phyloP scores from a whole-genome alignment of 2,329 filamentous ascomycete species.

The Neofusicoccum sp. region DNA sequence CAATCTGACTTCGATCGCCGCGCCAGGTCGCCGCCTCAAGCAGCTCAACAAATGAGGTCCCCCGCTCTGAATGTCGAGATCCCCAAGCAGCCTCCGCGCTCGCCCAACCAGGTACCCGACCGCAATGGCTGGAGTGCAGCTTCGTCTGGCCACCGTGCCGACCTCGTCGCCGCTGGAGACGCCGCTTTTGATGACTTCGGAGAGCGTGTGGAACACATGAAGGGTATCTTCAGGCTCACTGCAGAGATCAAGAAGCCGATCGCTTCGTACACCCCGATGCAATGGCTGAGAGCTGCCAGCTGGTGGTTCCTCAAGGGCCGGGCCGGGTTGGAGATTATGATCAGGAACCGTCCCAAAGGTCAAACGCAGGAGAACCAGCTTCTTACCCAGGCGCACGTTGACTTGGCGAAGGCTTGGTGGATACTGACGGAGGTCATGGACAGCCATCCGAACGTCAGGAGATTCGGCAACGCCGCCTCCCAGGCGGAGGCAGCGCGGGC shows the following conservation, averaged over 20 bases:
- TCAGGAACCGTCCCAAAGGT: conserved; percentile 64
- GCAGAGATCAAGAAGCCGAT: conserved; percentile 73
- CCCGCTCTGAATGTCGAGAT: conserved; percentile 20
- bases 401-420: conserved; percentile 86
- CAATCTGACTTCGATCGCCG: conserved; percentile 19
- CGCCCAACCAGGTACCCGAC: conserved; percentile 1
- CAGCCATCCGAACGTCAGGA: conserved; percentile 35
- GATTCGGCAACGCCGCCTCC: conserved; percentile 30
- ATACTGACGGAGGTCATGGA: conserved; percentile 55
- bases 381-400: conserved; percentile 76
- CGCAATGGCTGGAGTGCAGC: conserved; percentile 14
- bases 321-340: conserved; percentile 70
- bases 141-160: conserved; percentile 17
- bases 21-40: neutral
- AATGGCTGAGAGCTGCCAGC: conserved; percentile 71
- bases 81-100: conserved; percentile 20
- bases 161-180: conserved; percentile 26
- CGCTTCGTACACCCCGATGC: conserved; percentile 62
- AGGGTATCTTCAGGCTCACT: conserved; percentile 74
- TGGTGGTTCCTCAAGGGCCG: conserved; percentile 93
- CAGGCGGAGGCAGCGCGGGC: conserved; percentile 45
- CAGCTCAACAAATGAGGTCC: conserved; percentile 16
- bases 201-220: conserved; percentile 70
- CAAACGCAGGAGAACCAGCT: conserved; percentile 48
- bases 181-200: conserved; percentile 69